These are phyloP conservation scores for Cyclocybe aegerita DNA, from an alignment of 768 basidiomycete genomes.

Conservation along the genomic window DNA sequence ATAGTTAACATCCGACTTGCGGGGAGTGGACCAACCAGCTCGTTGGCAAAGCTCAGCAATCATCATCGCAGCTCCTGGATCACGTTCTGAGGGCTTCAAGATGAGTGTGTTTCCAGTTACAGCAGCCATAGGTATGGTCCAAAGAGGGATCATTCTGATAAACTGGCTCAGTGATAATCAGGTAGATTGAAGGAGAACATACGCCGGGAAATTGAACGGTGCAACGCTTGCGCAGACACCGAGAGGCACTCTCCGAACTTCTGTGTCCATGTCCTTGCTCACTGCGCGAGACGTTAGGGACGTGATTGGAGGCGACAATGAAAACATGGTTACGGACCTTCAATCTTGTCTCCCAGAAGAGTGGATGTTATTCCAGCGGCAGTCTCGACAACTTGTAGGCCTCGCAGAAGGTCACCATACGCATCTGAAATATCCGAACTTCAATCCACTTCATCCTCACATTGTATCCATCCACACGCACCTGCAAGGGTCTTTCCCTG, in stretches of 20 bases:
- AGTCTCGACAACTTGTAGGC: constrained; percentile 85
- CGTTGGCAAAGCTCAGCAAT: constrained; percentile 92
- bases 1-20: too few species aligned
- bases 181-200: constrained; percentile 24
- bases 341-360: constrained; percentile 88
- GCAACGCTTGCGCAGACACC: constrained; percentile 87
- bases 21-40: constrained; percentile 49
- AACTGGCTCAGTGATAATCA: constrained; percentile 1
- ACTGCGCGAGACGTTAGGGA: constrained; percentile 40
- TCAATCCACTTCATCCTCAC: not conserved
- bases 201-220: constrained; percentile 93
- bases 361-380: constrained; percentile 81
- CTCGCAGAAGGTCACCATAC: constrained; percentile 91
- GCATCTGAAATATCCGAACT: constrained; percentile 57
- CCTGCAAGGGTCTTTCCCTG: constrained; percentile 94
- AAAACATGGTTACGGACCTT: constrained; percentile 54
- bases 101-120: constrained; percentile 93
- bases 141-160: constrained; percentile 89
- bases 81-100: constrained; percentile 94
- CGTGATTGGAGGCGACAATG: not conserved
- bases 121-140: constrained; percentile 90
- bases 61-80: constrained; percentile 97
- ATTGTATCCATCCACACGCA: constrained; percentile 23
- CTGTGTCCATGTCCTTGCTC: constrained; percentile 96
- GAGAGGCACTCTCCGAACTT: constrained; percentile 78